Evolutionary conservation across 441 rosid species (phyloP).

Genomic region (Brassica balearica): DNA sequence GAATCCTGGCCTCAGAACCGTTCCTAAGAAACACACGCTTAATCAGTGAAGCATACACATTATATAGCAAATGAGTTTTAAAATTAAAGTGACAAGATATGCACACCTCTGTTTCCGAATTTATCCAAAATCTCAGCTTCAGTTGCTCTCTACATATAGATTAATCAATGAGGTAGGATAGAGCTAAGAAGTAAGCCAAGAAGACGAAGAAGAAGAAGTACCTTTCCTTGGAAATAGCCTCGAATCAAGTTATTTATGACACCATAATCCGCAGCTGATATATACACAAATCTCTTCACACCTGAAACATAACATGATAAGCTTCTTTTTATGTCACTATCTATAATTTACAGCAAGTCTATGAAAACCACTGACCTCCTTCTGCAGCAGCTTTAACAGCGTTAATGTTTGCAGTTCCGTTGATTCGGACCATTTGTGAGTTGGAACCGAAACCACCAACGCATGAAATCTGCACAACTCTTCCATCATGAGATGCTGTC

Average conservation of each 20-base stretch:
- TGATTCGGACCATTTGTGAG: conserved; percentile 61
- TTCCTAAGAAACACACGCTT: conserved; percentile 42
- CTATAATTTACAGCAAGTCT: background rate
- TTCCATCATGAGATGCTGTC: background rate
- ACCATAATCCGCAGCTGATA: conserved; percentile 74
- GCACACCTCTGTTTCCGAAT: conserved; percentile 57
- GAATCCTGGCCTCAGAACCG: conserved; percentile 60
- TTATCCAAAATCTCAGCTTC: conserved; percentile 56
- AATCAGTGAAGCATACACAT: background rate
- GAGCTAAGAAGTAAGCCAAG: conserved; percentile 1
- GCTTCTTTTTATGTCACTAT: background rate
- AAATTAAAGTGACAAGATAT: background rate
- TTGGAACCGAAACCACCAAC: conserved; percentile 63
- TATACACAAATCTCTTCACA: conserved; percentile 60
- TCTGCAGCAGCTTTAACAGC: conserved; percentile 67
- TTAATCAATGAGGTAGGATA: too few relatives aligned
- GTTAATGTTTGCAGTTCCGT: conserved; percentile 67
- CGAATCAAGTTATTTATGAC: conserved; percentile 49
- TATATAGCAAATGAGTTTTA: too few relatives aligned
- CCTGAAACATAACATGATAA: conserved; percentile 42
- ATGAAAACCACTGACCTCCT: conserved; percentile 44
- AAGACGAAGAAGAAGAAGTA: conserved; percentile 29
- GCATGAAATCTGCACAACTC: conserved; percentile 51
- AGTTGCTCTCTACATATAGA: conserved; percentile 58
- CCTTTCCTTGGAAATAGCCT: conserved; percentile 73